Conservation (phyloP, 768 basidiomycete species). For the Kwoniella mangroviensis region DNA sequence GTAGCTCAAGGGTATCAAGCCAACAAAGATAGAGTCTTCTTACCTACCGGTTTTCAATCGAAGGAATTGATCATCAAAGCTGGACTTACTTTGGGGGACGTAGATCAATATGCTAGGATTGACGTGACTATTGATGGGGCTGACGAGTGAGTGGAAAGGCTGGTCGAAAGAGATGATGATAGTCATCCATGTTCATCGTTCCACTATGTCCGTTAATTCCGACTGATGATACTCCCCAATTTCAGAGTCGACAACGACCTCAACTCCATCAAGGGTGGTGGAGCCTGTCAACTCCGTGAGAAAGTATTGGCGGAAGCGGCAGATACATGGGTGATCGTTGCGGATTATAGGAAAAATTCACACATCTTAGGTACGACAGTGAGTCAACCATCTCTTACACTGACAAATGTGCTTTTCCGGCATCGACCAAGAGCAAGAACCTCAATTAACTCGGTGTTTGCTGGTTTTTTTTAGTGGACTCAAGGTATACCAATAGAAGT, state of each 20-base stretch:
- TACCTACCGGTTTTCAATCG: constrained; percentile 96
- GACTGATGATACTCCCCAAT: constrained; percentile 17
- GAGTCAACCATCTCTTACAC: constrained; percentile 53
- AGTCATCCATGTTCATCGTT: neutral
- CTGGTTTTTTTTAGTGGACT: constrained; percentile 64
- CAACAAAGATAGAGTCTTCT: constrained; percentile 82
- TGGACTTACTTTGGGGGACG: constrained; percentile 78
- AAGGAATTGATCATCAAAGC: constrained; percentile 88
- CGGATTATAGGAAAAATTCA: constrained; percentile 94
- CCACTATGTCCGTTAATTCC: neutral
- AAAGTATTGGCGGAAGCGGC: constrained; percentile 98
- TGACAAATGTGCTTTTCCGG: too few relatives aligned
- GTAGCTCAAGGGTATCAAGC: constrained; percentile 74
- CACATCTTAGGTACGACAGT: constrained; percentile 79
- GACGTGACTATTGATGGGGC: constrained; percentile 99
- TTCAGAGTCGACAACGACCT: constrained; percentile 78
- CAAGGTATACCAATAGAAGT: constrained; percentile 96
- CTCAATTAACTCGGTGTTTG: neutral
- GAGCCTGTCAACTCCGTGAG: constrained; percentile 93
- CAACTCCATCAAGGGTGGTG: constrained; percentile 96
- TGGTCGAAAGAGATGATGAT: neutral
- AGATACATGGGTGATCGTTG: constrained; percentile 86
- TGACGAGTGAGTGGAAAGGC: constrained; percentile 72
- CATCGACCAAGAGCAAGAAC: too few relatives aligned
- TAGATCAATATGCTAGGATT: constrained; percentile 82